phyloP scores from a whole-genome alignment of 768 basidiomycete species.

The Naganishia kalamii region DNA sequence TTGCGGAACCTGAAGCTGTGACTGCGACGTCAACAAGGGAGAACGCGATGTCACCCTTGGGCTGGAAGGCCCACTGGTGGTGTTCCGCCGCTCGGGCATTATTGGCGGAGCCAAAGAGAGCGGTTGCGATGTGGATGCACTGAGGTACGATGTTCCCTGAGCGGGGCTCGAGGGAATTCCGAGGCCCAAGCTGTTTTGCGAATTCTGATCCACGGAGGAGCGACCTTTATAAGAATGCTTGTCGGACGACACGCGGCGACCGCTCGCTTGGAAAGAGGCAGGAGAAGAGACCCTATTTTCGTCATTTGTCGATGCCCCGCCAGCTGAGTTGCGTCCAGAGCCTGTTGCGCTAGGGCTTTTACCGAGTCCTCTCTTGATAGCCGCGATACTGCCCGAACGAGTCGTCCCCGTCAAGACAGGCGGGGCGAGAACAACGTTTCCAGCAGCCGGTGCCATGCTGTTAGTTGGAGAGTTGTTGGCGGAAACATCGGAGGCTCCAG shows the following conservation, averaged over 20 bases:
- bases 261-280: neutral
- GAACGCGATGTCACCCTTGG: slow-evolving; percentile 24
- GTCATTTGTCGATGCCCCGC: neutral
- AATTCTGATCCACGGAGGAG: neutral
- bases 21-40: slow-evolving; percentile 37
- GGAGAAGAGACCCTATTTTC: neutral
- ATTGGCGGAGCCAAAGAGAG: neutral
- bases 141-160: neutral
- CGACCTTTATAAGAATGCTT: neutral
- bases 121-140: neutral
- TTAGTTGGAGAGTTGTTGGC: slow-evolving; percentile 4
- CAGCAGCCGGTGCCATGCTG: slow-evolving; percentile 24
- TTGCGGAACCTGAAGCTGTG: slow-evolving; percentile 11
- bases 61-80: neutral
- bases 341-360: neutral
- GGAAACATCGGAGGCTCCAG: neutral
- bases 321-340: neutral
- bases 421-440: slow-evolving; percentile 24
- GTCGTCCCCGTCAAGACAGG: slow-evolving; percentile 1
- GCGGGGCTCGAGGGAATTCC: neutral
- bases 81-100: slow-evolving; percentile 16
- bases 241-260: slow-evolving; percentile 5
- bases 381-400: slow-evolving; percentile 6
- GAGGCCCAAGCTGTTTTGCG: neutral
- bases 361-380: neutral